These are phyloP conservation scores for Vitis labrusca DNA, from an alignment of 164 flowering plant species.

Conservation along the genomic window DNA sequence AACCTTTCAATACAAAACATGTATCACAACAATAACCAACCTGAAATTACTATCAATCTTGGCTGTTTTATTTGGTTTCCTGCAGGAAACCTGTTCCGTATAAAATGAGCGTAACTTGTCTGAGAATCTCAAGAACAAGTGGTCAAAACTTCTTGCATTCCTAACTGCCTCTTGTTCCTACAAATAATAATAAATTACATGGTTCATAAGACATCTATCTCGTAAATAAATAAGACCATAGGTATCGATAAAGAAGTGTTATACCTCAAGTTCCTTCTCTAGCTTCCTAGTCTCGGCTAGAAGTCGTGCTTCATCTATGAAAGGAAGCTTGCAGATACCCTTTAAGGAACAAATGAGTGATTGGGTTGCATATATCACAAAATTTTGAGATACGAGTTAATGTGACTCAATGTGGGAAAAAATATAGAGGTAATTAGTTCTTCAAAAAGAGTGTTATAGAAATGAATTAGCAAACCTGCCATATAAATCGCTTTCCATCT, in stretches of 20 bases:
- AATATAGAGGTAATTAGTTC: too few relatives aligned
- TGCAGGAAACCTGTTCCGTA: too few relatives aligned
- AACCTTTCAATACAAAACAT: too few relatives aligned
- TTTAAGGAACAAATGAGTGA: neutral
- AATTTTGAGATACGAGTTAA: neutral
- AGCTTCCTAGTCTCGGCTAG: constrained; percentile 24
- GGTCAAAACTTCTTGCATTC: constrained; percentile 19
- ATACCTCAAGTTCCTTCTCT: constrained; percentile 32
- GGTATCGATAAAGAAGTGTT: neutral
- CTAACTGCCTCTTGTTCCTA: constrained; percentile 19
- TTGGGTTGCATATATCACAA: too few relatives aligned
- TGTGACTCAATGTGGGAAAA: too few relatives aligned
- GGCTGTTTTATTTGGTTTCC: too few relatives aligned
- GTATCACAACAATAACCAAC: too few relatives aligned
- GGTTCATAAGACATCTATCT: too few relatives aligned
- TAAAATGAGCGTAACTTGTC: neutral
- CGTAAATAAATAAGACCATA: too few relatives aligned
- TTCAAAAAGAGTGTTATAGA: neutral
- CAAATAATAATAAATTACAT: neutral
- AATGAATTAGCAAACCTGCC: constrained; percentile 36
- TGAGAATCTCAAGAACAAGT: constrained; percentile 13
- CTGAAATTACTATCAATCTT: too few relatives aligned
- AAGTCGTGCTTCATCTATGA: constrained; percentile 39
- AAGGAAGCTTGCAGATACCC: constrained; percentile 42
- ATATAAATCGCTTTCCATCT: constrained; percentile 35